Evolutionary conservation across 257 asterid genomes (phyloP).

Genomic region (Solanum verrucosum): DNA sequence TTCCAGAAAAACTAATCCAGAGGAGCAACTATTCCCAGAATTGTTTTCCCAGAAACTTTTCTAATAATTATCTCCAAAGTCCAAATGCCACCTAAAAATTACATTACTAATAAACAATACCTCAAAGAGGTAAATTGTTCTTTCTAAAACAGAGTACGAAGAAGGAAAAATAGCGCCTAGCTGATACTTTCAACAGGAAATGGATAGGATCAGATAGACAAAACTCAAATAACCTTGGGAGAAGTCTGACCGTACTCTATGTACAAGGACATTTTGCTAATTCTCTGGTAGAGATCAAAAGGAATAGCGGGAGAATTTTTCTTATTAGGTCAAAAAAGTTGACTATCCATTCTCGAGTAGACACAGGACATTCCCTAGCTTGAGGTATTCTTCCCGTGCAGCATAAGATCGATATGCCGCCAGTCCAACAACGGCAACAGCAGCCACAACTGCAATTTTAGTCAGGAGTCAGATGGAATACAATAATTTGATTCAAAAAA

Average conservation of each 20-base stretch:
- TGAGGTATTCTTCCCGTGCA: conserved; percentile 63
- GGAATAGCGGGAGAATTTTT: background rate
- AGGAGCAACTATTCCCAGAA: background rate
- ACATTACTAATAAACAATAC: background rate
- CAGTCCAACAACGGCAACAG: conserved; percentile 71
- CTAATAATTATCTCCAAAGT: background rate
- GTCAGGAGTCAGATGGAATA: background rate
- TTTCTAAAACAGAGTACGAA: background rate
- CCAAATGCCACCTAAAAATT: background rate
- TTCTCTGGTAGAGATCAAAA: background rate
- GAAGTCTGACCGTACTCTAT: background rate
- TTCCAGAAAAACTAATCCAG: background rate
- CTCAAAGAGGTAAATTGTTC: background rate
- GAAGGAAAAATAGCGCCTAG: background rate
- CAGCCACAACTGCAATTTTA: conserved; percentile 74
- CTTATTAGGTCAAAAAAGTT: background rate
- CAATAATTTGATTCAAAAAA: background rate
- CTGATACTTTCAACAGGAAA: background rate
- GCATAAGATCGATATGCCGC: conserved; percentile 73
- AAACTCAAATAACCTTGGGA: background rate
- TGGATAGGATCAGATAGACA: background rate
- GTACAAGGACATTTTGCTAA: background rate
- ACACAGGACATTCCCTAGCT: background rate
- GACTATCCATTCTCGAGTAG: background rate
- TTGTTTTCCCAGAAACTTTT: background rate